Evolutionary conservation across 2,329 filamentous ascomycete species (phyloP).

Genomic region (Sporothrix curviconia): DNA sequence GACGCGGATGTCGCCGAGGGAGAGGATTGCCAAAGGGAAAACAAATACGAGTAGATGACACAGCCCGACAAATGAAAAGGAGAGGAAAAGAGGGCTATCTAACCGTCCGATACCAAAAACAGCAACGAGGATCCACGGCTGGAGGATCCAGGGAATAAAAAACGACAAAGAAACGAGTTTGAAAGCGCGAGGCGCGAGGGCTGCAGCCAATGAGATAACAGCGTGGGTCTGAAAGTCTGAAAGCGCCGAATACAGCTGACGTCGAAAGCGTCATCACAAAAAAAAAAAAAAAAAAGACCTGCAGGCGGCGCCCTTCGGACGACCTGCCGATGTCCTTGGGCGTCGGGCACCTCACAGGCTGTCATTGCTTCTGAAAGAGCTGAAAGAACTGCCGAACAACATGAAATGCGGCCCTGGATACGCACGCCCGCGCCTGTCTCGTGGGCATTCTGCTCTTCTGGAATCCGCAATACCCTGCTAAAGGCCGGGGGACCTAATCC

Average conservation of each 20-base stretch:
- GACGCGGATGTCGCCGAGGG: no score
- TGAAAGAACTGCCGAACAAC: no score
- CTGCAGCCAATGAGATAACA: neutral
- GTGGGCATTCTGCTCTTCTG: neutral
- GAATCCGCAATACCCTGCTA: slow-evolving; percentile 3
- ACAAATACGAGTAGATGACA: neutral
- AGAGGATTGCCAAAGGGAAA: neutral
- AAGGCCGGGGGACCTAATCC: slow-evolving; percentile 3
- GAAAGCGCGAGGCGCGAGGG: no score
- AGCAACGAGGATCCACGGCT: no score
- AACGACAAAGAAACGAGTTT: no score
- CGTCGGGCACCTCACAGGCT: no score
- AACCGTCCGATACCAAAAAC: no score
- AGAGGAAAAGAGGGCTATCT: no score
- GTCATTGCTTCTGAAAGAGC: no score
- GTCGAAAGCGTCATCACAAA: neutral
- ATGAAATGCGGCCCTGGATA: no score
- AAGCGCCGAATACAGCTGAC: neutral
- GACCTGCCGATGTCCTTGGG: slow-evolving; percentile 1
- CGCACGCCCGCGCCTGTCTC: no score
- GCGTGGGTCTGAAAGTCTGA: neutral
- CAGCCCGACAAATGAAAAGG: neutral
- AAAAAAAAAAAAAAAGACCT: neutral
- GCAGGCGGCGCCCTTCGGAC: neutral
- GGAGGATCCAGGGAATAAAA: no score